Conservation (phyloP, 2,329 filamentous ascomycete species). For the Aspergillus oerlinghausenensis region DNA sequence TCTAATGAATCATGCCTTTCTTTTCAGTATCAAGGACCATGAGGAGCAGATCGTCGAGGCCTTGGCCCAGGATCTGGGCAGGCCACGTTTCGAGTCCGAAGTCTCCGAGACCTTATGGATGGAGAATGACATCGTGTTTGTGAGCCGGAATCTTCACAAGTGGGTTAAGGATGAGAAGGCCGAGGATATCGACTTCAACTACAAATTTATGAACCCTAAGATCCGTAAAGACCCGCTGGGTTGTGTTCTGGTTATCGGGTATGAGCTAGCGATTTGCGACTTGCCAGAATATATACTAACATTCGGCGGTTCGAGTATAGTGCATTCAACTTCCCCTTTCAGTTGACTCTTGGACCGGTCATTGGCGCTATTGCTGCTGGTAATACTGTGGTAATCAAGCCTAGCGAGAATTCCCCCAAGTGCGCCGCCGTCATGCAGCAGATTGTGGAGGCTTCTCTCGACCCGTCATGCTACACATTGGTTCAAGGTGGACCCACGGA, state of each 20-base stretch:
- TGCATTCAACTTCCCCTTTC: conserved; percentile 89
- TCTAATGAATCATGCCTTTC: conserved; percentile 7
- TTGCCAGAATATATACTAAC: conserved; percentile 1
- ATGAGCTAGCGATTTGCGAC: conserved; percentile 10
- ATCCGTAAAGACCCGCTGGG: conserved; percentile 87
- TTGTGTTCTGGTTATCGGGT: conserved; percentile 76
- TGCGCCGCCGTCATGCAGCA: conserved; percentile 75
- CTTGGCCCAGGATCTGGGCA: conserved; percentile 71
- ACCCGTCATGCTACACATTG: conserved; percentile 68
- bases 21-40: conserved; percentile 64
- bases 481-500: conserved; percentile 79
- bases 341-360: conserved; percentile 71
- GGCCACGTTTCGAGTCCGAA: conserved; percentile 69
- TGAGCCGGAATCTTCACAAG: conserved; percentile 70
- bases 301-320: conserved; percentile 30
- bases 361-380: conserved; percentile 89
- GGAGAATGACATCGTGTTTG: conserved; percentile 75
- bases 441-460: conserved; percentile 70
- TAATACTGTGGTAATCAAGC: conserved; percentile 86
- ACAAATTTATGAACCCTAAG: conserved; percentile 65
- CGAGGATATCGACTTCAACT: conserved; percentile 63
- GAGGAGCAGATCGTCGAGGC: conserved; percentile 68
- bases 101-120: conserved; percentile 73
- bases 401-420: conserved; percentile 74
- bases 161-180: conserved; percentile 80